Percentiles rank a stretch among this genome's conserved stretches.
phyloP scores from a whole-genome alignment of 176 grass and related monocot species.

The Leersia perrieri region DNA sequence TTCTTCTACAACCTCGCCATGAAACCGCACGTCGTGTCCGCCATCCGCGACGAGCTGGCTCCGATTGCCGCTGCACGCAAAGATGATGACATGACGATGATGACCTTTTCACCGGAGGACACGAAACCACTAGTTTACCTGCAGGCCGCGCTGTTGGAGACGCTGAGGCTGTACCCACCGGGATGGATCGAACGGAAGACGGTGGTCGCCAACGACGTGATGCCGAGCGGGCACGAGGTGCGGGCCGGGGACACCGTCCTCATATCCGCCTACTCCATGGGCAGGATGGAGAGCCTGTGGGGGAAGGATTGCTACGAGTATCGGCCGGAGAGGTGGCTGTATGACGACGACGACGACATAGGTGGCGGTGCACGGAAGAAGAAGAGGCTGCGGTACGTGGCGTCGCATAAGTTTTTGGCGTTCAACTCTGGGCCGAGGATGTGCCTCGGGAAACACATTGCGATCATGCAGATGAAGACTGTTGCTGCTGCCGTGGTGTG shows the following conservation, averaged over 20 bases:
- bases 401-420: conserved; percentile 9
- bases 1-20: conserved; percentile 29
- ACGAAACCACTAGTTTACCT: conserved; percentile 34
- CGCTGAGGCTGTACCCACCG: conserved; percentile 35
- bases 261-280: not conserved
- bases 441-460: conserved; percentile 12
- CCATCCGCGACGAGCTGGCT: conserved; percentile 27
- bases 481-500: not conserved
- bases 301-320: not conserved
- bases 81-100: not conserved
- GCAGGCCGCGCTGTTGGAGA: conserved; percentile 42
- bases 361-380: too few relatives aligned
- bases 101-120: conserved; percentile 30
- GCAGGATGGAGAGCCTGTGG: conserved; percentile 15
- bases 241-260: not conserved
- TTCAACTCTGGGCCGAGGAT: conserved; percentile 13
- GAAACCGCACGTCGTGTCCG: not conserved
- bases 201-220: not conserved
- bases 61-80: not conserved
- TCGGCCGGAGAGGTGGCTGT: conserved; percentile 7
- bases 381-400: not conserved
- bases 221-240: not conserved
- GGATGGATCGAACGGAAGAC: conserved; percentile 21
- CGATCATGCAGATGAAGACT: not conserved
- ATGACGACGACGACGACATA: not conserved